These are phyloP conservation scores for Aspergillus olivimuriae DNA, from an alignment of 495 filamentous ascomycete genomes.

Conservation along the genomic window DNA sequence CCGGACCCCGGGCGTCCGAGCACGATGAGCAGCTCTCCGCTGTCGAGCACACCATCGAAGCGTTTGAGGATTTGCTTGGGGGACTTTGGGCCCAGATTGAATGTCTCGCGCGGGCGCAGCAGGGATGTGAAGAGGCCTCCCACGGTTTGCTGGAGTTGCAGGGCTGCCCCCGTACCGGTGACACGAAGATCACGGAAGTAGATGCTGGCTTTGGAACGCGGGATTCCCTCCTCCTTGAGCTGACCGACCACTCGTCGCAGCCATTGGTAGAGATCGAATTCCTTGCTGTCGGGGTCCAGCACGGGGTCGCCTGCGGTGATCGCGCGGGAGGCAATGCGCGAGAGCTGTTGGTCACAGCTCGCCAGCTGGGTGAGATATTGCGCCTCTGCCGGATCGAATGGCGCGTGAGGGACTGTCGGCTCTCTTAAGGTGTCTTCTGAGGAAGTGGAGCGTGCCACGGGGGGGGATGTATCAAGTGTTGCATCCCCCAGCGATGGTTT, in stretches of 20 bases:
- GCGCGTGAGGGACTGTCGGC: background rate
- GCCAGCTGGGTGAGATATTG: background rate
- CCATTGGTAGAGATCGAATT: background rate
- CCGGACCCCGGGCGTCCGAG: constrained; percentile 35
- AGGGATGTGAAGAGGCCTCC: constrained; percentile 36
- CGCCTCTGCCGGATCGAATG: background rate
- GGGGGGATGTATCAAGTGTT: background rate
- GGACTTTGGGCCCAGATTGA: constrained; percentile 12
- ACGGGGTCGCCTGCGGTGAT: background rate
- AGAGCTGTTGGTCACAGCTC: background rate
- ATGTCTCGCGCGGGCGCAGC: constrained; percentile 23
- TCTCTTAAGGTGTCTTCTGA: background rate
- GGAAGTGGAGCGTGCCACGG: background rate
- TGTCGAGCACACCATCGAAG: constrained; percentile 31
- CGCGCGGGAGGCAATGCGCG: background rate
- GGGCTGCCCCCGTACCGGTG: constrained; percentile 42
- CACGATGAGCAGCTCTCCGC: constrained; percentile 31
- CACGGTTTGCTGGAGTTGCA: constrained; percentile 47
- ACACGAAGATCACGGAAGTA: constrained; percentile 44
- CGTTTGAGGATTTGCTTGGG: constrained; percentile 30
- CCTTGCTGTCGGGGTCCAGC: background rate
- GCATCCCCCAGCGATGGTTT: background rate
- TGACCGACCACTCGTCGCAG: background rate
- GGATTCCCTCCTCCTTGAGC: background rate
- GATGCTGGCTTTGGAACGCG: background rate